These are phyloP conservation scores for Tetragonia tetragonoides DNA, from an alignment of 148 eudicot species.

Conservation along the genomic window DNA sequence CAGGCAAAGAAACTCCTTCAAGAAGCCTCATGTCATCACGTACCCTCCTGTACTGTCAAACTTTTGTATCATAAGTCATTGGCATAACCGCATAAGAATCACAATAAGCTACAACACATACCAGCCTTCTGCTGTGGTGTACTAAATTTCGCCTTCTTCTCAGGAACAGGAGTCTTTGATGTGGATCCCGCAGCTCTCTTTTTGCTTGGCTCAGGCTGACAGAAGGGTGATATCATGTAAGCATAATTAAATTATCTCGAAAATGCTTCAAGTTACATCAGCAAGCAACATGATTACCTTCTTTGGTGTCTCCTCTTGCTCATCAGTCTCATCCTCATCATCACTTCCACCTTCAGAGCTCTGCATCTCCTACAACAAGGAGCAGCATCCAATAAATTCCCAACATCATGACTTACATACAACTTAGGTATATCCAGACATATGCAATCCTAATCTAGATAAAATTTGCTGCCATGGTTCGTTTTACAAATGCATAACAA, in stretches of 20 bases:
- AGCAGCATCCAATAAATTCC: constrained; percentile 3
- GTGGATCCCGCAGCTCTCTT: constrained; percentile 60
- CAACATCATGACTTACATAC: neutral
- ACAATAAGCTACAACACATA: constrained; percentile 19
- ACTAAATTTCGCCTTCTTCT: constrained; percentile 61
- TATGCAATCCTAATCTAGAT: neutral
- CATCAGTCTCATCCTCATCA: constrained; percentile 35
- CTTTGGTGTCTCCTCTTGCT: constrained; percentile 53
- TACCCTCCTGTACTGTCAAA: neutral
- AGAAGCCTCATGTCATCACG: neutral
- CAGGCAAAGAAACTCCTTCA: neutral
- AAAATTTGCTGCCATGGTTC: neutral
- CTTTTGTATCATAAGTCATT: neutral
- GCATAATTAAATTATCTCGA: neutral
- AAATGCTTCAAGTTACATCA: neutral
- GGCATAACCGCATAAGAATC: neutral
- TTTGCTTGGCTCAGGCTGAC: constrained; percentile 51
- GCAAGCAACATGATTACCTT: constrained; percentile 39
- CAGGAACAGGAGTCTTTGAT: constrained; percentile 42
- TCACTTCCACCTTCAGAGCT: constrained; percentile 36
- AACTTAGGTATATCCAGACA: neutral
- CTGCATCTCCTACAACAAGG: constrained; percentile 19
- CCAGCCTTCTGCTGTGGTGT: constrained; percentile 72
- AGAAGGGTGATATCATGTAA: neutral
- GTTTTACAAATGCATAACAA: constrained; percentile 9